These are phyloP conservation scores for Tilletia indica DNA, from an alignment of 1,284 basidiomycete genomes.

Conservation along the genomic window DNA sequence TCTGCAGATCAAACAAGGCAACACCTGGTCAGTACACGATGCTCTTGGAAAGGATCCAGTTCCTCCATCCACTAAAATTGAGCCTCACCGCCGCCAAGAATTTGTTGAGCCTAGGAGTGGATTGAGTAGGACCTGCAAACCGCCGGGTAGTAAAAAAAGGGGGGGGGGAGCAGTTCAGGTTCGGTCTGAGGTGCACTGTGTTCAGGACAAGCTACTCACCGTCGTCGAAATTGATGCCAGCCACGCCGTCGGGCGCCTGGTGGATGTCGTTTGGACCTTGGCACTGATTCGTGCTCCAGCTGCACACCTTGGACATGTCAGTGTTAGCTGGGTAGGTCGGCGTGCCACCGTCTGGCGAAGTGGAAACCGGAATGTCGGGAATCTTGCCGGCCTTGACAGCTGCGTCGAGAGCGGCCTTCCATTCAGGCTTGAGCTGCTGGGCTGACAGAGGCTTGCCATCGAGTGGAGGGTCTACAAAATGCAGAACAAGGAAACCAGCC, in stretches of 20 bases:
- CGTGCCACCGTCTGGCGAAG: slow-evolving; percentile 36
- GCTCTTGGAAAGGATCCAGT: no score
- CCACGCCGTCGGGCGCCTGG: slow-evolving; percentile 39
- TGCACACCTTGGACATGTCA: slow-evolving; percentile 39
- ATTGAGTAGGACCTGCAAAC: no score
- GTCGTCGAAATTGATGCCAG: slow-evolving; percentile 63
- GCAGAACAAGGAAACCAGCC: not conserved
- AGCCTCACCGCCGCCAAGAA: no score
- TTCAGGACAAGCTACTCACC: slow-evolving; percentile 56
- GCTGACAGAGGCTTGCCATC: not conserved
- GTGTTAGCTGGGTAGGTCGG: slow-evolving; percentile 37
- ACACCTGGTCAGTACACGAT: no score
- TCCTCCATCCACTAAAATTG: no score
- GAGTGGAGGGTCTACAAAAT: not conserved
- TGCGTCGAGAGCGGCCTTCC: slow-evolving; percentile 11
- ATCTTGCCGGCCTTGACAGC: slow-evolving; percentile 64
- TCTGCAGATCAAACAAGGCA: slow-evolving; percentile 34
- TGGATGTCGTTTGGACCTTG: slow-evolving; percentile 40
- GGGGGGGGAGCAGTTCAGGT: no score
- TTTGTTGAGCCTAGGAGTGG: no score
- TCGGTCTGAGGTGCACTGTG: no score
- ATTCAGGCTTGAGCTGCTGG: not conserved
- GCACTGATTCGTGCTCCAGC: slow-evolving; percentile 45
- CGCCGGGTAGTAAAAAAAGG: no score
- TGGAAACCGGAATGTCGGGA: slow-evolving; percentile 66